Base-by-base conservation (phyloP, 495 filamentous ascomycete genomes). In the Lophium mytilinum region DNA sequence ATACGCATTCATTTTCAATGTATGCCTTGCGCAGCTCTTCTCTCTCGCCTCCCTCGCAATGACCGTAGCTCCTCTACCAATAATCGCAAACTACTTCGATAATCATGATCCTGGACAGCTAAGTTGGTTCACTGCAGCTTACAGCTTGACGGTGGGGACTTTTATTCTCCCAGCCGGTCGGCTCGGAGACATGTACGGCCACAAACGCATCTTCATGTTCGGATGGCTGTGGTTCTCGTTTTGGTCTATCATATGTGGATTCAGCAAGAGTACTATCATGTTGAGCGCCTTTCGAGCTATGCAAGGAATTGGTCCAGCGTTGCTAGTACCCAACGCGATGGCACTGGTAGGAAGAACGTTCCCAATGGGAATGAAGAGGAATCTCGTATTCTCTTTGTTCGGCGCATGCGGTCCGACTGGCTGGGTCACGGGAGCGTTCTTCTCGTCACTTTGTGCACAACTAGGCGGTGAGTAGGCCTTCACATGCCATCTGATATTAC, bases 271-370 rank as follows among this genome's bases (percentile, higher is more conserved):
- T 43, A 33, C 69, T 19, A 59, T 67, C 18, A 63, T 83, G 17
- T 80, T 78, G 58, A 68, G 75, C 24, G 64, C 72, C 36, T 72
- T 73, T 41, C 72, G 79, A 14, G 75, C 72, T 1, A 58, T 82
- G 6, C 74, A 78, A 12, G 81, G 80, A 5, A 63, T 83, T 5
- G 81, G 79, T 1, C 74, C 78, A 1, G 78, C 78, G 1, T 64
- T 80, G 24, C 59, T 77, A 3, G 65, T 82, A 19, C 75, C 79
- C 0, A 82, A 78, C 59, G 72, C 73, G 0, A 56, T 80, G 24
- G 76, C 75, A 1, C 62, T 83, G 18, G 61, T 82, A 0, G 75
- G 72, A 6, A 60, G 68, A 9, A 68, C 71, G 12, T 76, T 74
- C 45, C 65, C 65, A 0, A 35, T 43, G 5, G 64, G 62, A 15